Base-by-base conservation (phyloP, 106 monocot species). In the Alisma plantagoaquatica region DNA sequence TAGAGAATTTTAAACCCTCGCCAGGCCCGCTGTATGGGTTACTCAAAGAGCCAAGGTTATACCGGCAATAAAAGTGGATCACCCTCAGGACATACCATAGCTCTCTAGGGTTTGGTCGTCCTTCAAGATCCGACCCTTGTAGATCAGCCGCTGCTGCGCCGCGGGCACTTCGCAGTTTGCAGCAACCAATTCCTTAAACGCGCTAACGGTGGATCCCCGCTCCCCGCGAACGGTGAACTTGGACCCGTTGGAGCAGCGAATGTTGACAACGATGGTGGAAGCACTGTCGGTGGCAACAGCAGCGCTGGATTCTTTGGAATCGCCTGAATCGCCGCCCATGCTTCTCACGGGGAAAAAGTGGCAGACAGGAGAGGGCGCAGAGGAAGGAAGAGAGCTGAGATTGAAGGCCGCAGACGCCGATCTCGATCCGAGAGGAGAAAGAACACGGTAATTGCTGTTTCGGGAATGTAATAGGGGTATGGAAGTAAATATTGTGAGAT, bases 41-140 rank as follows among this genome's bases (percentile, higher is more conserved):
- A n/a, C n/a, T n/a, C n/a, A n/a, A n/a, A n/a, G n/a, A n/a, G n/a
- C n/a, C n/a, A n/a, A n/a, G n/a, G n/a, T n/a, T n/a, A n/a, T n/a
- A n/a, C n/a, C n/a, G n/a, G n/a, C n/a, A n/a, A n/a, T n/a, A n/a
- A n/a, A 38, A n/a, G n/a, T n/a, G n/a, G n/a, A n/a, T n/a, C n/a
- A n/a, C n/a, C n/a, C n/a, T n/a, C n/a, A n/a, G n/a, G n/a, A n/a
- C n/a, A n/a, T 46, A 60, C 59, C 59, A 30, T 60, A 60, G 59
- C 59, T 60, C 29, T 21, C 43, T 29, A 60, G 29, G 59, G 59
- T 60, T 29, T 60, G 59, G n/a, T 60, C 59, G 45, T 60, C 59
- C 59, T 60, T 60, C 59, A 60, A 46, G 29, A 60, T 60, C 59
- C 59, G 59, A 3, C 59, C 59, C 29, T 60, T 60, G 27, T 60